These are phyloP conservation scores for Aspergillus aculeatinus DNA, from an alignment of 2,329 filamentous ascomycete genomes.

Conservation along the genomic window DNA sequence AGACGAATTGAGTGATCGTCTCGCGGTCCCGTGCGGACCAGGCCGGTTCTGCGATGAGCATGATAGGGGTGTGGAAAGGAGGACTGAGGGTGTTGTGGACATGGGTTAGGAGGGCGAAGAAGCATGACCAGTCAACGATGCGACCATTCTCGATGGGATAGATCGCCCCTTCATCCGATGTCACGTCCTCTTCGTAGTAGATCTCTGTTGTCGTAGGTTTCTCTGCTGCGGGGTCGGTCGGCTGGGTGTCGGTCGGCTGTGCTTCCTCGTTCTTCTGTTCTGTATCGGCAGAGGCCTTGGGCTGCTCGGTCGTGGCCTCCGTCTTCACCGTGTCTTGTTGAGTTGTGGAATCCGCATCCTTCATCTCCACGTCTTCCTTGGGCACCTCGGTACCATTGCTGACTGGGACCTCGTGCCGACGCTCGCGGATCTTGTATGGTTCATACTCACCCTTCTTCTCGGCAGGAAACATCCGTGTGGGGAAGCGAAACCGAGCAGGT, in stretches of 20 bases:
- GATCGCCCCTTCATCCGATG: conserved; percentile 83
- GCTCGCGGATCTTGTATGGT: conserved; percentile 72
- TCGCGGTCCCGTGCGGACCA: conserved; percentile 90
- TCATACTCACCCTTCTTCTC: conserved; percentile 77
- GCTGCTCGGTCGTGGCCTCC: neutral
- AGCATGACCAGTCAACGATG: conserved; percentile 87
- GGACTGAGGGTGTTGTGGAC: conserved; percentile 86
- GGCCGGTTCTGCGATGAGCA: conserved; percentile 83
- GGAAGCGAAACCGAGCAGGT: conserved; percentile 79
- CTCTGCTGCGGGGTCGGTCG: conserved; percentile 23
- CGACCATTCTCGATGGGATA: conserved; percentile 80
- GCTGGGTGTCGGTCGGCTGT: conserved; percentile 24
- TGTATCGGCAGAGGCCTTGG: conserved; percentile 2
- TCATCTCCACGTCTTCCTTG: conserved; percentile 47
- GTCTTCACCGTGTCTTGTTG: conserved; percentile 15
- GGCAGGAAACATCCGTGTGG: conserved; percentile 87
- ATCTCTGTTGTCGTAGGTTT: conserved; percentile 45
- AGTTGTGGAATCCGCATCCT: conserved; percentile 38
- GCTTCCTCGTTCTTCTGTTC: conserved; percentile 24
- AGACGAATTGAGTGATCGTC: conserved; percentile 86
- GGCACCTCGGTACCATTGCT: conserved; percentile 30
- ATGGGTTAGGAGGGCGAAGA: conserved; percentile 89
- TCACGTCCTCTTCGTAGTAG: conserved; percentile 83
- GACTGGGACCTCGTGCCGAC: conserved; percentile 29
- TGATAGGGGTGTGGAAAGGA: conserved; percentile 89